Base-by-base conservation (phyloP, 176 grass and related monocot species). In the Eremochloa ophiuroides region DNA sequence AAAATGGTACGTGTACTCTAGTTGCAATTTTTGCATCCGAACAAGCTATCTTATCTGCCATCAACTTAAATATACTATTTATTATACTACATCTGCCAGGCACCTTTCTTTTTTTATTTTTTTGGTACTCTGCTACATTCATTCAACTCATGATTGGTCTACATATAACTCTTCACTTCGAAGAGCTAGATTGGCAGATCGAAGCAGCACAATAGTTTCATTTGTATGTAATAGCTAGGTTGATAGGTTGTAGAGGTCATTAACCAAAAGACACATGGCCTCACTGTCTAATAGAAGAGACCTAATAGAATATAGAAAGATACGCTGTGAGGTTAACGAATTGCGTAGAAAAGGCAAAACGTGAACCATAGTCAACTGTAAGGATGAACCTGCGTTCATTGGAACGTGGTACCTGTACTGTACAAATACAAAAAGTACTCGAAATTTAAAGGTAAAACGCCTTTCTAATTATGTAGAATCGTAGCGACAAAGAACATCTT, bases 341-440 rank as follows among this genome's bases (percentile, higher is more conserved):
- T 56, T 56, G 40, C 31, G 64, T 63, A 69, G 38, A 40, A 12
- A 88, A 68, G 8, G 26, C 33, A 80, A 65, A 79, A 20, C 38
- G 66, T 2, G 50, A 69, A 55, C 33, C 68, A 63, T 28, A 63
- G 55, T 81, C 71, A 85, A 81, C 53, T 81, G 4, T 55, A 76
- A 85, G 63, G 82, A 71, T 85, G 27, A 65, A 55, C 6, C 53
- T 37, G 77, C 71, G 65, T 71, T 80, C 53, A 63, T 43, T 76
- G 62, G 63, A 89, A 89, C 77, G 71, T 70, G 71, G 76, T 55
- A 85, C 47, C 2, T 7, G 64, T 42, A 55, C 76, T 34, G 7
- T 78, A 78, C 58, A n/a, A 37, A 35, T 7, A 73, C 28, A 51
- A 71, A n/a, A 62, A 28, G 35, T 81, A 71, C 51, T 66, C 46